Base-by-base conservation (phyloP, 257 asterid genomes). In the Vinca minor region DNA sequence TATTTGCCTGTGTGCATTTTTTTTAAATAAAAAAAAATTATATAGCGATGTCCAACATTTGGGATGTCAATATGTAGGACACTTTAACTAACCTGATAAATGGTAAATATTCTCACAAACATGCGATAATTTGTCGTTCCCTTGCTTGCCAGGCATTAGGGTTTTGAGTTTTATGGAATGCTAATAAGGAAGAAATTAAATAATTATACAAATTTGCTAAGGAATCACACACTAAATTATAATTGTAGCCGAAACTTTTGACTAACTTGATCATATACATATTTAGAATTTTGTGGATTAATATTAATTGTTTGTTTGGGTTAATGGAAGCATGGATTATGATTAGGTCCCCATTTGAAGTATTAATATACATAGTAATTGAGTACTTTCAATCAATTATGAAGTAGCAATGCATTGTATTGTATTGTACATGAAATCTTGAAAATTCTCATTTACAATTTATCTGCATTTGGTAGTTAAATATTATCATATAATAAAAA, bases 191-290 rank as follows among this genome's bases (percentile, higher is more conserved):
- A 42, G 47, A 11, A 42, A 12, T 42, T 42, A 42, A 14, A 8
- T 42, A 42, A 12, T 42, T 12, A 13, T 17, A 15, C 50, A 15
- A 45, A 45, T 45, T n/a, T 45, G 3, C 0, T 5, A 17, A 18
- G 50, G 50, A 45, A 17, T 4, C 50, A 45, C 1, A 45, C 8
- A 45, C 49, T 14, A n/a, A 55, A 46, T 59, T 5, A 60, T 50
- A 5, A 44, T 59, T 72, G 45, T 28, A 58, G 17, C 70, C 72
- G 68, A 23, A 44, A 66, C 63, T 69, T 63, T 74, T 69, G 79
- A 74, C 67, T 59, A 49, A 57, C 23, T 15, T 57, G 62, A 23
- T 15, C 42, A 14, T 34, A 3, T 56, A 56, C 21, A 14, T 4
- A 14, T 26, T 23, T 26, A 45, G 20, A 46, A 56, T 15, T 1